phyloP scores from a whole-genome alignment of 73 alveolate species.

The Diophrys sp. region DNA sequence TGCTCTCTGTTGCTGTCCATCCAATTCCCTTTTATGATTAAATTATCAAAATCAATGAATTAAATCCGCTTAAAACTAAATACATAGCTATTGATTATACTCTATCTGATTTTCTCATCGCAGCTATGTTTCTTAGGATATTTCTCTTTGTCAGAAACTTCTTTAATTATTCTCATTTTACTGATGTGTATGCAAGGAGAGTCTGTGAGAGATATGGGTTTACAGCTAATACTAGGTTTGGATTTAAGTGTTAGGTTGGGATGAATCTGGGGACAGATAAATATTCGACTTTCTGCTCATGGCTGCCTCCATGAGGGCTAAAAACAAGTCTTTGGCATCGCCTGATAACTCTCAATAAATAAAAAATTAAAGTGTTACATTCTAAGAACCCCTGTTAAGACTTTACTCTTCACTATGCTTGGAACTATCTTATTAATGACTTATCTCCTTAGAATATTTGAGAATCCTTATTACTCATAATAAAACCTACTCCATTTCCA shows the following conservation, averaged over 20 bases:
- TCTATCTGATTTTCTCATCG: slow-evolving; percentile 40
- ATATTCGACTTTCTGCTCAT: too few species aligned
- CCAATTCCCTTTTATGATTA: slow-evolving; percentile 19
- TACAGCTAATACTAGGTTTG: slow-evolving; percentile 38
- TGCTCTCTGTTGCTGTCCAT: neutral
- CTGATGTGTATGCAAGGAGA: slow-evolving; percentile 61
- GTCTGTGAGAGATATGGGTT: slow-evolving; percentile 32
- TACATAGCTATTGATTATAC: slow-evolving; percentile 15
- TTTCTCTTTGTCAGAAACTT: slow-evolving; percentile 43
- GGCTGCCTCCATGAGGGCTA: too few species aligned
- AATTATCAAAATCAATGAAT: neutral
- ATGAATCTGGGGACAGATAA: too few species aligned
- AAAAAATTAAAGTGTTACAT: slow-evolving; percentile 56
- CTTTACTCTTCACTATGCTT: slow-evolving; percentile 24
- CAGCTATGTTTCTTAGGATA: slow-evolving; percentile 53
- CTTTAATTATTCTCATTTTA: slow-evolving; percentile 54
- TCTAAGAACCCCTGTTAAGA: slow-evolving; percentile 39
- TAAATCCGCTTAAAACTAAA: neutral
- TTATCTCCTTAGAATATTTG: slow-evolving; percentile 39
- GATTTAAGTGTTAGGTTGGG: too few species aligned
- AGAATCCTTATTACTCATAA: slow-evolving; percentile 33
- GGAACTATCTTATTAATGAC: slow-evolving; percentile 32
- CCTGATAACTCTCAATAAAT: too few species aligned
- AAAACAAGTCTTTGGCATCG: too few species aligned
- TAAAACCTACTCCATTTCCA: slow-evolving; percentile 28